Conservation (phyloP, 75 land plant species). For the Chamaecyparis obtusa region DNA sequence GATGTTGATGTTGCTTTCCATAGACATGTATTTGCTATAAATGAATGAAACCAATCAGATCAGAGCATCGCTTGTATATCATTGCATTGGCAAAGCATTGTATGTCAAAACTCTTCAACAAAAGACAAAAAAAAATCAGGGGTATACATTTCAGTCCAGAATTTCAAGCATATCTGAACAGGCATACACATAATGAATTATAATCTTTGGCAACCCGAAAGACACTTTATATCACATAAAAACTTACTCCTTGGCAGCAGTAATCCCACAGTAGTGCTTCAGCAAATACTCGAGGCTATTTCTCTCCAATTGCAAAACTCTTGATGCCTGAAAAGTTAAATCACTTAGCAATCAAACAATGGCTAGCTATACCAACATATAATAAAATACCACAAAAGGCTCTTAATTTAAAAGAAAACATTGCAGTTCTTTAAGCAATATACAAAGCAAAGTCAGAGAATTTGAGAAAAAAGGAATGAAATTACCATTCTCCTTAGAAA, state of each 20-base stretch:
- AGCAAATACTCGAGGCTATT: constrained; percentile 79
- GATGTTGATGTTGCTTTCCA: too few species aligned
- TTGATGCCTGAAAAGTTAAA: constrained; percentile 51
- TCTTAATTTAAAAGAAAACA: neutral
- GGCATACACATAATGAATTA: neutral
- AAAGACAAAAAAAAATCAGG: too few species aligned
- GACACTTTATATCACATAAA: neutral
- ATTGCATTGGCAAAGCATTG: too few species aligned
- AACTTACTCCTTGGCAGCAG: constrained; percentile 85
- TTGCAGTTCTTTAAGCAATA: neutral
- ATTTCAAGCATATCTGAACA: neutral
- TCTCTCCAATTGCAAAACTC: constrained; percentile 77
- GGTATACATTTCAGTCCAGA: too few species aligned
- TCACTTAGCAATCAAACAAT: neutral
- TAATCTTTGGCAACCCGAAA: neutral
- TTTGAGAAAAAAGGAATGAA: neutral
- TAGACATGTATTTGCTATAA: too few species aligned
- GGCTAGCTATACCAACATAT: neutral
- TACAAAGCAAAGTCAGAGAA: neutral
- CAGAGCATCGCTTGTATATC: too few species aligned
- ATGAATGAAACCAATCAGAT: too few species aligned
- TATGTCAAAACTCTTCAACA: too few species aligned
- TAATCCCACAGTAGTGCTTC: constrained; percentile 72
- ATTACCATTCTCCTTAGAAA: neutral
- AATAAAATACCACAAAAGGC: neutral